phyloP scores from a whole-genome alignment of 306 rosid genomes.

The Lablab purpureus region DNA sequence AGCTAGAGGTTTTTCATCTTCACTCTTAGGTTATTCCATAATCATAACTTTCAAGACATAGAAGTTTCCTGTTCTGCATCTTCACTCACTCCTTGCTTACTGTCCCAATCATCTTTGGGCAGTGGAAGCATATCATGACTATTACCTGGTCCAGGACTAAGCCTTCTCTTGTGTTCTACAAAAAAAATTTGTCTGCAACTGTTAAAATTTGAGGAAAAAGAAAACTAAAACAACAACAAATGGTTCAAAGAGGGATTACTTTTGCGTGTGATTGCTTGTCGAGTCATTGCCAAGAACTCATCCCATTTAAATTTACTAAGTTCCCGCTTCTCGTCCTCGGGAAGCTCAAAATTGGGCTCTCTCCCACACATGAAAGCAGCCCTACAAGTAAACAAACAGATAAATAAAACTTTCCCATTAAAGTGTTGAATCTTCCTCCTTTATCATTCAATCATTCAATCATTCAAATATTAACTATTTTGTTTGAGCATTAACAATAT shows the following conservation, averaged over 20 bases:
- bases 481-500: slow-evolving; percentile 6
- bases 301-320: slow-evolving; percentile 83
- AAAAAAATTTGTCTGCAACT: slow-evolving; percentile 15
- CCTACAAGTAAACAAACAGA: slow-evolving; percentile 48
- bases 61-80: slow-evolving; percentile 60
- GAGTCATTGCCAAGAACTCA: slow-evolving; percentile 83
- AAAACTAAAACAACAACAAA: slow-evolving; percentile 3
- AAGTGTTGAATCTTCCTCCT: slow-evolving; percentile 7
- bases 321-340: slow-evolving; percentile 77
- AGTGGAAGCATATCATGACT: slow-evolving; percentile 48
- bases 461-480: slow-evolving; percentile 18
- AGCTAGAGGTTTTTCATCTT: slow-evolving; percentile 48
- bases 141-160: slow-evolving; percentile 46
- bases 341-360: slow-evolving; percentile 91
- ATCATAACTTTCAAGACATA: slow-evolving; percentile 54
- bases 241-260: slow-evolving; percentile 54
- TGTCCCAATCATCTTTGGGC: slow-evolving; percentile 55
- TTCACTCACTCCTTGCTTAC: slow-evolving; percentile 56
- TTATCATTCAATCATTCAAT: not conserved
- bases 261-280: slow-evolving; percentile 80
- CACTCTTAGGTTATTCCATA: slow-evolving; percentile 46
- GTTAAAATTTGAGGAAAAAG: slow-evolving; percentile 36
- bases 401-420: not conserved
- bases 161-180: slow-evolving; percentile 74
- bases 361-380: slow-evolving; percentile 98